Evolutionary conservation across 2,329 filamentous ascomycete species (phyloP).

Genomic region (Westerdykella aurantiaca): DNA sequence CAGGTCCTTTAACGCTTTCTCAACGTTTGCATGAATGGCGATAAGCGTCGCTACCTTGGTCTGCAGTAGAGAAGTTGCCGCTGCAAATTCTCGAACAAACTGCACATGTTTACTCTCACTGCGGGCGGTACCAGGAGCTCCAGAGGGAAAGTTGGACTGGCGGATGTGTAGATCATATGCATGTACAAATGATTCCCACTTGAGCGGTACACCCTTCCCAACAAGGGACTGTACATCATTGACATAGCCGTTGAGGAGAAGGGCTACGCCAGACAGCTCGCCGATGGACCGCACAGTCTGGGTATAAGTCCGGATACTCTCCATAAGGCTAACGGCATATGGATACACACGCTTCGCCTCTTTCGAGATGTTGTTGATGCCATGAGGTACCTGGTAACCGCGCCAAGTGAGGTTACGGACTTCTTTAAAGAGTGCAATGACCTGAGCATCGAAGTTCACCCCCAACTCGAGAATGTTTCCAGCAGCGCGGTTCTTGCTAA

Average conservation of each 20-base stretch:
- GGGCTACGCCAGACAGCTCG: slow-evolving; percentile 79
- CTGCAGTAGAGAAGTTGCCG: slow-evolving; percentile 80
- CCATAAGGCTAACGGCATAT: slow-evolving; percentile 96
- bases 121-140: slow-evolving; percentile 52
- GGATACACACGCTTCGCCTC: slow-evolving; percentile 98
- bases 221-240: slow-evolving; percentile 84
- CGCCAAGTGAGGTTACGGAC: slow-evolving; percentile 94
- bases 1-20: slow-evolving; percentile 77
- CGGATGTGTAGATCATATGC: slow-evolving; percentile 87
- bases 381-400: slow-evolving; percentile 88
- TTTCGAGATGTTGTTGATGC: slow-evolving; percentile 92
- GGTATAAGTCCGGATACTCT: slow-evolving; percentile 88
- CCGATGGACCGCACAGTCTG: slow-evolving; percentile 82
- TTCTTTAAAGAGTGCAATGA: slow-evolving; percentile 98
- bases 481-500: slow-evolving; percentile 80
- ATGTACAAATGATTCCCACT: slow-evolving; percentile 98
- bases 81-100: slow-evolving; percentile 90
- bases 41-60: slow-evolving; percentile 75
- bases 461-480: slow-evolving; percentile 82
- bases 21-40: slow-evolving; percentile 71
- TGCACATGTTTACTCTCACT: slow-evolving; percentile 90
- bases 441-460: slow-evolving; percentile 95
- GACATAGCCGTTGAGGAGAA: slow-evolving; percentile 83
- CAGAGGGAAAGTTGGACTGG: slow-evolving; percentile 54
- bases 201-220: slow-evolving; percentile 77